A percentile compares a stretch with the other conserved stretches of the same genome.
These are phyloP conservation scores for Podaxis sp. DNA, from an alignment of 768 basidiomycete species.

Conservation along the genomic window DNA sequence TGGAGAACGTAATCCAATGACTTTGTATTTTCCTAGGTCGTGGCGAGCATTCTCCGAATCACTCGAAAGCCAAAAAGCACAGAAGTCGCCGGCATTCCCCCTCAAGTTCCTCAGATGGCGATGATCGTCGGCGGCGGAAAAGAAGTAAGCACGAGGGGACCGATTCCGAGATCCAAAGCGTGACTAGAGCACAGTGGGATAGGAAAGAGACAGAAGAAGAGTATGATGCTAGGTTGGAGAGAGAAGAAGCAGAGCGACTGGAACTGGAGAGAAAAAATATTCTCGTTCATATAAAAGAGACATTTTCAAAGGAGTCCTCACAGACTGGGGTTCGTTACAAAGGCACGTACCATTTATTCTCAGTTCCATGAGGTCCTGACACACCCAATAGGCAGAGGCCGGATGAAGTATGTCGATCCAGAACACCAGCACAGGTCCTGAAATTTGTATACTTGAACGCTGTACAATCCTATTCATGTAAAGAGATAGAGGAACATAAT, in stretches of 20 bases:
- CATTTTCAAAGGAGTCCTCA: conserved; percentile 31
- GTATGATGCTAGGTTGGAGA: conserved; percentile 66
- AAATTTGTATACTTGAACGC: not conserved
- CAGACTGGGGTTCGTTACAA: conserved; percentile 63
- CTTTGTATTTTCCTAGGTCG: not conserved
- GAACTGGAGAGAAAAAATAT: conserved; percentile 47
- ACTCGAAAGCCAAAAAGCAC: conserved; percentile 18
- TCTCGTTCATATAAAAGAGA: conserved; percentile 46
- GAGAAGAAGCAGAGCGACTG: conserved; percentile 62
- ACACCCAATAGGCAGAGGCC: conserved; percentile 48
- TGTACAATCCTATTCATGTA: not conserved
- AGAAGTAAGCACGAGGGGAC: not conserved
- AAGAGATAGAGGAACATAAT: conserved; percentile 2
- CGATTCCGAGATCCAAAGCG: not conserved
- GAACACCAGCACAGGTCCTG: conserved; percentile 24
- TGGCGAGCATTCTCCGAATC: not conserved
- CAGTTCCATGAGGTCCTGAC: not conserved
- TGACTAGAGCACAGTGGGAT: not conserved
- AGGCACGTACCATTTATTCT: conserved; percentile 34
- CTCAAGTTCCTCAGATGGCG: not conserved
- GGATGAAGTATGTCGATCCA: conserved; percentile 70
- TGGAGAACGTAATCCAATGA: not conserved
- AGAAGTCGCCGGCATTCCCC: conserved; percentile 15
- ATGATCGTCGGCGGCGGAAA: not conserved
- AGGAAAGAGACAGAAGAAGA: conserved; percentile 65